A percentile compares a stretch with the other conserved stretches of the same genome.
Conservation (phyloP, 495 filamentous ascomycete genomes). For the Niebla homalea region DNA sequence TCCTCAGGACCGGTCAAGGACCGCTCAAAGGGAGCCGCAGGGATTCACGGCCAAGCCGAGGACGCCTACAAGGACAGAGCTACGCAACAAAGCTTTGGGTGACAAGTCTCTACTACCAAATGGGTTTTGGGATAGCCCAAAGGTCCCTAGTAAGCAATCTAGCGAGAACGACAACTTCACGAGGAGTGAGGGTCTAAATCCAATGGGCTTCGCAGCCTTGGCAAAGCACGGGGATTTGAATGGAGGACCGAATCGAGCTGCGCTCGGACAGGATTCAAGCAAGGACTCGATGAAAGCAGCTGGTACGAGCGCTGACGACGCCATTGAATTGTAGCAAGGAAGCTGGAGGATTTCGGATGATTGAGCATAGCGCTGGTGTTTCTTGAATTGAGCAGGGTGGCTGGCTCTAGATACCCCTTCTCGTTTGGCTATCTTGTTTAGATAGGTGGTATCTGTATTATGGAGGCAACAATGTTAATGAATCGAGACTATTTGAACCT, state of each 20-base stretch:
- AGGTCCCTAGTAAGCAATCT: neutral
- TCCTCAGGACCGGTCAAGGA: slow-evolving; percentile 2
- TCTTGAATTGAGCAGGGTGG: neutral
- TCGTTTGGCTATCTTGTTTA: neutral
- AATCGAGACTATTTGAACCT: no score
- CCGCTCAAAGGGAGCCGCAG: slow-evolving; percentile 4
- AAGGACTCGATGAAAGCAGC: neutral
- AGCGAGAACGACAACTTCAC: neutral
- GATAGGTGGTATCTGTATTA: neutral
- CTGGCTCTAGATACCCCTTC: neutral
- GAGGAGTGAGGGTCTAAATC: neutral
- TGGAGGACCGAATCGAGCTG: neutral
- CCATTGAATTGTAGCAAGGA: slow-evolving; percentile 9
- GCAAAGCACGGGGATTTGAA: neutral
- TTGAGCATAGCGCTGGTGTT: slow-evolving; percentile 8
- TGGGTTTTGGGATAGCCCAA: slow-evolving; percentile 6
- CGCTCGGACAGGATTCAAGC: neutral
- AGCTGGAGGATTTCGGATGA: neutral
- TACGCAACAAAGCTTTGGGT: slow-evolving; percentile 8
- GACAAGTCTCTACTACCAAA: slow-evolving; percentile 9
- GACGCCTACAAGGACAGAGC: slow-evolving; percentile 15
- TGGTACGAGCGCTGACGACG: slow-evolving; percentile 13
- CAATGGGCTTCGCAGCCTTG: slow-evolving; percentile 8
- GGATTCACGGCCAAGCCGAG: slow-evolving; percentile 6
- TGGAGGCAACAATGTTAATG: no score